Percentiles rank a stretch among this genome's conserved stretches.
phyloP scores from a whole-genome alignment of 2,329 filamentous ascomycete species.

The Diaporthe capsici region DNA sequence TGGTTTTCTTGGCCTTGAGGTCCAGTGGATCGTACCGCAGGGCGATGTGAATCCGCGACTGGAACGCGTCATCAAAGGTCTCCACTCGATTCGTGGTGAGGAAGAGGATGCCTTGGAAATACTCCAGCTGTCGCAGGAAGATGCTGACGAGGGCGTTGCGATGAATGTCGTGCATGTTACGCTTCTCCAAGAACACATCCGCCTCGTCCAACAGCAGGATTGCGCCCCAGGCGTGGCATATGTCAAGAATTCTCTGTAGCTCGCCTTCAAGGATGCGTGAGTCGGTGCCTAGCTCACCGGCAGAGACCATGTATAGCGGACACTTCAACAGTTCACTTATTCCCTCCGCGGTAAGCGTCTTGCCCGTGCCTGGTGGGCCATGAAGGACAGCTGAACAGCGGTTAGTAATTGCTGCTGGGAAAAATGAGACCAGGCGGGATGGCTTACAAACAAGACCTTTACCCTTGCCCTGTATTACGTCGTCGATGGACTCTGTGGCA shows the following conservation, averaged over 20 bases:
- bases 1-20: conserved; percentile 78
- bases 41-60: conserved; percentile 88
- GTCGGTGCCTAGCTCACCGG: conserved; percentile 86
- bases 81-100: conserved; percentile 90
- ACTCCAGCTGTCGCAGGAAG: conserved; percentile 88
- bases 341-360: conserved; percentile 88
- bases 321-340: conserved; percentile 87
- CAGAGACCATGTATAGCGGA: conserved; percentile 86
- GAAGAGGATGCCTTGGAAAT: conserved; percentile 93
- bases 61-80: conserved; percentile 93
- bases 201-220: conserved; percentile 89
- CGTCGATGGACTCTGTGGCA: conserved; percentile 85
- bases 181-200: conserved; percentile 86
- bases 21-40: conserved; percentile 84
- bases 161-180: conserved; percentile 86
- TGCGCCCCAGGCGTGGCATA: conserved; percentile 88
- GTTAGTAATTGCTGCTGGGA: conserved; percentile 40
- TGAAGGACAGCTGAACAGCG: conserved; percentile 74
- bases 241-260: conserved; percentile 86
- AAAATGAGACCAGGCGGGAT: background rate
- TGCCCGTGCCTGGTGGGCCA: conserved; percentile 88
- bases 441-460: conserved; percentile 80
- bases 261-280: conserved; percentile 80
- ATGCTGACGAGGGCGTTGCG: conserved; percentile 89
- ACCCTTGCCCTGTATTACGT: conserved; percentile 86